Evolutionary conservation across 1,284 basidiomycete species (phyloP), one percentile per base, ranked within the genome.

Genomic region (Boletus smithii): DNA sequence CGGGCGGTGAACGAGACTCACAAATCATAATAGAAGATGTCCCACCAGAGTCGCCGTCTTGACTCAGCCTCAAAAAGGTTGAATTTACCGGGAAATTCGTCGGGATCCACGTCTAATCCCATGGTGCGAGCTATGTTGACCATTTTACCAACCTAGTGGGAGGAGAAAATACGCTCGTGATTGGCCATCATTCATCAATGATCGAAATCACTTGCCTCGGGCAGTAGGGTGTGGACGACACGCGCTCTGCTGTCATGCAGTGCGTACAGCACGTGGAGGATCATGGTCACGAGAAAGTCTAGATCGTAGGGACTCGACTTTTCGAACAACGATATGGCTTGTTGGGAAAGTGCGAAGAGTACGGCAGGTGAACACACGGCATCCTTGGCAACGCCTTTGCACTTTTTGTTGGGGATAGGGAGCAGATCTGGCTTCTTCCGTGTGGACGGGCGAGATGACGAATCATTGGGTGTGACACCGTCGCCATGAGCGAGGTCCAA

Each of bases 1-100:
- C 16, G 34, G 13, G 42, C 33, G 22, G 36, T 16, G 49, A 53
- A 42, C 36, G 43, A 34, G 24, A 76, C 81, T 60, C 60, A 87
- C 85, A 80, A 63, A 60, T 88, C 85, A 60, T 81, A 85, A 62
- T 78, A 85, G 61, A 79, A 76, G 9, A 86, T 71, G 49, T 85
- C 82, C 85, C 86, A 88, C 83, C 85, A 87, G 2, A 85, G 61
- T 56, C 80, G 69, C 50, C 81, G 69, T 53, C 81, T 73, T 55
- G 74, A 73, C 60, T 85, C 83, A 22, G 77, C 76, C 48, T 82
- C 76, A 46, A 76, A 79, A 63, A 77, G 53, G 54, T 69, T 61
- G 60, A 64, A 62, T 56, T 56, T 64, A 35, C 63, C 72, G 2
- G 70, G 65, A 46, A 71, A 74, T 48, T 78, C 76, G 49, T 82